A percentile compares a stretch with the other conserved stretches of the same genome.
Conservation (phyloP, 192 early-diverging fungal species). For the Chytriomyces sp. region DNA sequence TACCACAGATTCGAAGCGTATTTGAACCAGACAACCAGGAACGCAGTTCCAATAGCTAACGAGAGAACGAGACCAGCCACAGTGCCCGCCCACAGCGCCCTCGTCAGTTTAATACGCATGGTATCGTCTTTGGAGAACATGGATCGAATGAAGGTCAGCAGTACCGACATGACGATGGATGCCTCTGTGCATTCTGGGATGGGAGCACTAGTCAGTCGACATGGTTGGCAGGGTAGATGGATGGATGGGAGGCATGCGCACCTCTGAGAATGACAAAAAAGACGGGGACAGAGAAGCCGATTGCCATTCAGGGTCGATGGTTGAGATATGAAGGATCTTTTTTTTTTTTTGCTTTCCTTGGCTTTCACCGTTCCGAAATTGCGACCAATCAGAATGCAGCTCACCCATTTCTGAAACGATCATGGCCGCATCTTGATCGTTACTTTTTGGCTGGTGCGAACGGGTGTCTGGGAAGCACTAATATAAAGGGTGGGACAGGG, state of each 20-base stretch:
- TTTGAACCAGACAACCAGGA: slow-evolving; percentile 27
- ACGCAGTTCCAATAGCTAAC: background rate
- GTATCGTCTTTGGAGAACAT: slow-evolving; percentile 2
- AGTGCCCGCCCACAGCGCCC: slow-evolving; percentile 12
- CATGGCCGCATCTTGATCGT: too few relatives aligned
- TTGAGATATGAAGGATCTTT: too few relatives aligned
- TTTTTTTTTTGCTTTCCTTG: too few relatives aligned
- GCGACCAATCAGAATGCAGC: too few relatives aligned
- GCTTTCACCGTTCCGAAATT: too few relatives aligned
- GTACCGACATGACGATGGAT: slow-evolving; percentile 20
- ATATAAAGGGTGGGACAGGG: too few relatives aligned
- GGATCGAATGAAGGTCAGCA: slow-evolving; percentile 2
- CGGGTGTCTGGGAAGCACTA: too few relatives aligned
- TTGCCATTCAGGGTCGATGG: background rate
- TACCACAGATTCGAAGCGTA: slow-evolving; percentile 29
- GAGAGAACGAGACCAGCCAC: background rate
- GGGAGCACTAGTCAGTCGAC: background rate
- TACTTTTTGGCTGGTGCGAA: too few relatives aligned
- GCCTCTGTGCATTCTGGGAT: slow-evolving; percentile 23
- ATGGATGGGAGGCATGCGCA: background rate
- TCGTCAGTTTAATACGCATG: slow-evolving; percentile 7
- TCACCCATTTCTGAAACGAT: too few relatives aligned
- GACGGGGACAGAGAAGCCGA: slow-evolving; percentile 13
- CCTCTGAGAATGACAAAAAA: slow-evolving; percentile 24
- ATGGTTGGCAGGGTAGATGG: too few relatives aligned